These are phyloP conservation scores for Bombardia bombarda DNA, from an alignment of 495 filamentous ascomycete genomes.

Conservation along the genomic window DNA sequence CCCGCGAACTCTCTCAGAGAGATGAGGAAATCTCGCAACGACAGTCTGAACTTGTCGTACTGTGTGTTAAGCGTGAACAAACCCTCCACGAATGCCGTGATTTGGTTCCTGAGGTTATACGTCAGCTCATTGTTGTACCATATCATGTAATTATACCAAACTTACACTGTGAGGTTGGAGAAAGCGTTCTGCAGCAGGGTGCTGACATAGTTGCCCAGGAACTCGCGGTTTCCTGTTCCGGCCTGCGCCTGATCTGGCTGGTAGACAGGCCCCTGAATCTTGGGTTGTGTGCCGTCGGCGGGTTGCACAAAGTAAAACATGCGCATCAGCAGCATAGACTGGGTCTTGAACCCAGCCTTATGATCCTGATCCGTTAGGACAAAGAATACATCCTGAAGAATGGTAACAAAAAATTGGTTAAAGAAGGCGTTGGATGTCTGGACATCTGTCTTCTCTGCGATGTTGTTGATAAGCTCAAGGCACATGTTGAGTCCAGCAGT, in stretches of 20 bases:
- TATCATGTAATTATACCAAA: conserved; percentile 8
- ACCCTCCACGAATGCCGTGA: conserved; percentile 77
- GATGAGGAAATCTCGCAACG: conserved; percentile 93
- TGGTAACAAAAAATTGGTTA: conserved; percentile 89
- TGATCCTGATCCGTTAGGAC: conserved; percentile 96
- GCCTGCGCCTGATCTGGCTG: conserved; percentile 66
- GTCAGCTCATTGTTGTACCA: conserved; percentile 25
- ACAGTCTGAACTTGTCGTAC: conserved; percentile 82
- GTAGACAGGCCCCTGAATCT: conserved; percentile 89
- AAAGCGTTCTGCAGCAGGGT: conserved; percentile 86
- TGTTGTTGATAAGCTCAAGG: conserved; percentile 94
- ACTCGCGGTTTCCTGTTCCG: conserved; percentile 82
- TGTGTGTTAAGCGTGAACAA: conserved; percentile 76
- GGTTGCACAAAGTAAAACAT: conserved; percentile 89
- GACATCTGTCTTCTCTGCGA: conserved; percentile 78
- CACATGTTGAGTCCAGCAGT: conserved; percentile 98
- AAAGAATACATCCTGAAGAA: conserved; percentile 97
- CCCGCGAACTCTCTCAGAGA: conserved; percentile 94
- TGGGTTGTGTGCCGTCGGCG: conserved; percentile 54
- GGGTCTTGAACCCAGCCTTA: conserved; percentile 97
- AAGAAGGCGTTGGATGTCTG: conserved; percentile 90
- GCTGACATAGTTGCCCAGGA: conserved; percentile 77
- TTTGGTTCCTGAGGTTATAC: conserved; percentile 57
- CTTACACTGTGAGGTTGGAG: conserved; percentile 84
- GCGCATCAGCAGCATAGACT: conserved; percentile 83